Base-by-base conservation (phyloP, 108 stramenopile species). In the Cyclotella sp. region DNA sequence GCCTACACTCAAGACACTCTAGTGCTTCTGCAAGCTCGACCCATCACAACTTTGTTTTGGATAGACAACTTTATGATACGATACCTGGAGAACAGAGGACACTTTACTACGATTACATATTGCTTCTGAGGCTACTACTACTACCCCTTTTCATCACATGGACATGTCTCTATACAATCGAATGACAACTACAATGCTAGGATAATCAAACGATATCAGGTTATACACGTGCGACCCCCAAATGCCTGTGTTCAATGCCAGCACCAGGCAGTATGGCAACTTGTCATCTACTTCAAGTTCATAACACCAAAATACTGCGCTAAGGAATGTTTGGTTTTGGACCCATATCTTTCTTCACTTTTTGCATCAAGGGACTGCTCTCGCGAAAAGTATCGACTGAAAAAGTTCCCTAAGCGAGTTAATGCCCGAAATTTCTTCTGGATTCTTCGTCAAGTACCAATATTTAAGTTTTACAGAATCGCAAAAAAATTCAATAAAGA, bases 91-190 rank as follows among this genome's bases (percentile, higher is more conserved):
- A 77, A 49, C 29, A 29, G 11, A 22, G 76, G 19, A 63, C 71
- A 43, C 29, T 77, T 2, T 77, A 77, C 45, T 77, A 72, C 41
- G 76, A 77, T 51, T 63, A 42, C 70, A 77, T 44, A 72, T 77
- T 46, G 70, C 70, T 21, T 71, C 70, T 8, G 76, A 77, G 24
- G 76, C 76, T 30, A 77, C 76, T 12, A 77, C 76, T 2, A 77
- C 70, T 13, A 30, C 70, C 4, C 76, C 76, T 18, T 77, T 77
- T 62, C 30, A 58, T 45, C 44, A 63, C 28, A 77, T 77, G 76
- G 76, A 77, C 45, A 72, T 77, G 29, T 0, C 11, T 7, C 5
- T 77, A 13, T 77, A 60, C 44, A 40, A 28, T n/a, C 16, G 22
- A 21, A 34, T 71, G 76, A 15, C 0, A 13, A 63, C 46, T 52